Conservation (phyloP, 2,329 filamentous ascomycete species). For the Alternaria incomplexa region DNA sequence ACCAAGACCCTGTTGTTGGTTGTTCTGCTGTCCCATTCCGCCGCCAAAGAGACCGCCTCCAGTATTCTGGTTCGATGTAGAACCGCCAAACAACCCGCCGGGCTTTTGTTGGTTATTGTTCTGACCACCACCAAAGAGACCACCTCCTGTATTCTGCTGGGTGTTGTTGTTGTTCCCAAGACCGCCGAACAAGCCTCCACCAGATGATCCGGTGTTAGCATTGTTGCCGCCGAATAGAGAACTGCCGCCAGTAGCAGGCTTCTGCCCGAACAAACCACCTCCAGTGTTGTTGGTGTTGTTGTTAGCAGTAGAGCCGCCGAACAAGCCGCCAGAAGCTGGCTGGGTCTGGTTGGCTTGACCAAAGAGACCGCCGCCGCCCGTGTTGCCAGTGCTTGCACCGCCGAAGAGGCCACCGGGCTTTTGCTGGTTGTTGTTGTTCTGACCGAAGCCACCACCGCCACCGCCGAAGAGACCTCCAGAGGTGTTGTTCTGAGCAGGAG, state of each 20-base stretch:
- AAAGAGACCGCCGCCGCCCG: constrained; percentile 59
- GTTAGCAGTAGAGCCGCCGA: constrained; percentile 57
- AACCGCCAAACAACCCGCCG: constrained; percentile 50
- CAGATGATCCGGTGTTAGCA: constrained; percentile 22
- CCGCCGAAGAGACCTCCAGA: constrained; percentile 52
- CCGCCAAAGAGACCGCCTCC: constrained; percentile 57
- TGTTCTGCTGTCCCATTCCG: constrained; percentile 46
- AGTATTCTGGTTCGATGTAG: constrained; percentile 48
- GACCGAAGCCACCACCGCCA: constrained; percentile 45
- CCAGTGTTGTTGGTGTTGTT: constrained; percentile 39
- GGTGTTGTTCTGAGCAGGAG: constrained; percentile 28
- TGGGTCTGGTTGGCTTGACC: constrained; percentile 46
- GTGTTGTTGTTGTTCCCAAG: constrained; percentile 40
- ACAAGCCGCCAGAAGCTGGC: constrained; percentile 47
- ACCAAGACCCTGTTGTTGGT: constrained; percentile 47
- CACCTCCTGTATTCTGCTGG: constrained; percentile 39
- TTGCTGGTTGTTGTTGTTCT: constrained; percentile 44
- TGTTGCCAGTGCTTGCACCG: constrained; percentile 32
- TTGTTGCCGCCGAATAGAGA: constrained; percentile 41
- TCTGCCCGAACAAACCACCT: constrained; percentile 51
- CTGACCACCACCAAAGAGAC: constrained; percentile 48
- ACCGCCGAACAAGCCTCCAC: constrained; percentile 45
- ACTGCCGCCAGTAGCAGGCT: constrained; percentile 24
- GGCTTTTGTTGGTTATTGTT: constrained; percentile 55
- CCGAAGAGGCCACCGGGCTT: constrained; percentile 50